Conservation (phyloP, 2,329 filamentous ascomycete species). For the Didymosphaeria variabile region DNA sequence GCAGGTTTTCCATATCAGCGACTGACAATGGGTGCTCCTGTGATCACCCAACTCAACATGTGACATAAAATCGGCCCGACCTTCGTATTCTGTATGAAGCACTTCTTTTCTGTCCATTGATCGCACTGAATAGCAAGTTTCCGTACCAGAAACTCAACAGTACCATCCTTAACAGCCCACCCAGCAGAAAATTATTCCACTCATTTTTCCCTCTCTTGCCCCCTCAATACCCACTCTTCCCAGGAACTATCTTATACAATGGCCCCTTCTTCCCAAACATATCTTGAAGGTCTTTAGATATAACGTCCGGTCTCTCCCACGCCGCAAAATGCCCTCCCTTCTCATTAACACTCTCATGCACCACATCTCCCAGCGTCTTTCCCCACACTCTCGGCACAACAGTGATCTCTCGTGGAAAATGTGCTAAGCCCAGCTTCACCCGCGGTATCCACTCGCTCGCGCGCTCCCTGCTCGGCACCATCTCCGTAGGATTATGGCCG, state of each 20-base stretch:
- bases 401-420: constrained; percentile 67
- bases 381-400: constrained; percentile 66
- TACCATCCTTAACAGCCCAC: not conserved
- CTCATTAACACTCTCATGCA: constrained; percentile 62
- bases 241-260: constrained; percentile 46
- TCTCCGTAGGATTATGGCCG: constrained; percentile 50
- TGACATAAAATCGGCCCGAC: too few relatives aligned
- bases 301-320: constrained; percentile 63
- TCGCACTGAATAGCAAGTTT: too few relatives aligned
- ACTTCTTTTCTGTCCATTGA: too few relatives aligned
- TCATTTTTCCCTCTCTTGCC: too few relatives aligned
- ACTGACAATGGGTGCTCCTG: too few relatives aligned
- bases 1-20: too few relatives aligned
- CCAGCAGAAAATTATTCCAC: too few relatives aligned
- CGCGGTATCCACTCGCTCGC: constrained; percentile 54
- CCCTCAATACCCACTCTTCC: constrained; percentile 37
- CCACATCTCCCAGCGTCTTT: constrained; percentile 65
- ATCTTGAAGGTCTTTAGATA: constrained; percentile 62
- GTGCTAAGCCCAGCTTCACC: constrained; percentile 62
- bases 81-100: too few relatives aligned
- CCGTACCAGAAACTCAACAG: too few relatives aligned
- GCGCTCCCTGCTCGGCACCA: constrained; percentile 41
- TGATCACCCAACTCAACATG: too few relatives aligned
- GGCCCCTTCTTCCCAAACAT: constrained; percentile 65
- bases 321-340: constrained; percentile 70